Base-by-base conservation (phyloP, 495 filamentous ascomycete genomes). In the Aspergillus sclerotioniger region DNA sequence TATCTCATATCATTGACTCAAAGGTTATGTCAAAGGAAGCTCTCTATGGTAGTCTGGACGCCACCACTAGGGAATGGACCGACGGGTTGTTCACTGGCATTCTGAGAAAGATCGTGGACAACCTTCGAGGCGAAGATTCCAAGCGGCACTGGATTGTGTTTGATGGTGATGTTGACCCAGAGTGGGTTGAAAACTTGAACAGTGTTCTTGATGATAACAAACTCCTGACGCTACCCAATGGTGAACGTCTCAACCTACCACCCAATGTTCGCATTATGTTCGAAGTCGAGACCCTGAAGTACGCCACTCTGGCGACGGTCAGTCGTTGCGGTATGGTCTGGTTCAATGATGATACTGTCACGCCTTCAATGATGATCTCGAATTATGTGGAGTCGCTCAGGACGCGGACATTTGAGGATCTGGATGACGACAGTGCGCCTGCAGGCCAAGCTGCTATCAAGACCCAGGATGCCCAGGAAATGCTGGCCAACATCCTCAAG, bases 21-120 rank as follows among this genome's bases (percentile, higher is more conserved):
- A 99, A 99, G 75, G 95, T 99, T 68, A 99, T 99, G 95, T 96
- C 92, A 33, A 99, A 99, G 74, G 94, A 99, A 72, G 87, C 87
- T 5, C 80, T 99, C 5, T 99, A 98, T 66, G 94, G 94, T 67
- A 96, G 84, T 62, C 80, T 99, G 31, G 94, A 99, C 71, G 92
- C 90, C 46, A 99, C 94, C 10, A 99, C 94, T 4, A 82, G 94
- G 63, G 94, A 99, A 73, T 99, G 94, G 94, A 97, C 93, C 0
- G 94, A 99, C 65, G 94, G 94, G 67, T 80, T 99, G 10, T 99
- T 98, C 73, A 99, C 94, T 33, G 94, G 95, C 66, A 99, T 97
- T 62, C 76, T 99, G 8, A 86, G 94, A 63, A 99, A 96, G 73
- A 97, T 99, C 56, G 92, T 99, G 44, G 95, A 99, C 70, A 99